These are phyloP conservation scores for Cladobotryum protrusum DNA, from an alignment of 2,329 filamentous ascomycete species.

Conservation along the genomic window DNA sequence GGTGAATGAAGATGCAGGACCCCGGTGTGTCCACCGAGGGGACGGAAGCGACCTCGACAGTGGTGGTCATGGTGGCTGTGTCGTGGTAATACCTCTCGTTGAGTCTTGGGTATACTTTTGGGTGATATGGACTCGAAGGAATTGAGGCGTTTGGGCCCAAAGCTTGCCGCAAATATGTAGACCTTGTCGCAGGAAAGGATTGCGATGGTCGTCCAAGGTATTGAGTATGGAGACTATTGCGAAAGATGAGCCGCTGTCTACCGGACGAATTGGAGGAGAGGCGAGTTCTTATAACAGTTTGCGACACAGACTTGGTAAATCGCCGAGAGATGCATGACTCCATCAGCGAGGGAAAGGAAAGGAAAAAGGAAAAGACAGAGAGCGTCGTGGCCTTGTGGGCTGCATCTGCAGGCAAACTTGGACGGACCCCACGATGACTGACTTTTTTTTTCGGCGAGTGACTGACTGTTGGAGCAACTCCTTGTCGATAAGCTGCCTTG, in stretches of 20 bases:
- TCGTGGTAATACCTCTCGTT: slow-evolving; percentile 2
- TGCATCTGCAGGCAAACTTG: slow-evolving; percentile 1
- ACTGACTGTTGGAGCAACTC: not conserved
- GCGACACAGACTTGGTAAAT: slow-evolving; percentile 10
- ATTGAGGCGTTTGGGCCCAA: not conserved
- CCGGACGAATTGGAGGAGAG: not conserved
- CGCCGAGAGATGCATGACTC: slow-evolving; percentile 23
- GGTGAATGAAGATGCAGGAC: slow-evolving; percentile 69
- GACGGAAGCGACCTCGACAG: slow-evolving; percentile 68
- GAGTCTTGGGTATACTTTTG: slow-evolving; percentile 14
- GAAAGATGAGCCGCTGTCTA: slow-evolving; percentile 2
- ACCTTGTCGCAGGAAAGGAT: not conserved
- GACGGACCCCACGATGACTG: slow-evolving; percentile 10
- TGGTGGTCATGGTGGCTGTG: slow-evolving; percentile 57
- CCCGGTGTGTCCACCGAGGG: slow-evolving; percentile 86
- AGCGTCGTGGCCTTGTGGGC: not conserved
- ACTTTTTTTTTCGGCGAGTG: slow-evolving; percentile 10
- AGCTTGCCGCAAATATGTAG: no score
- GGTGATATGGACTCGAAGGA: no score
- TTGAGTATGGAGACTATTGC: no score
- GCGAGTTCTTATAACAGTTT: not conserved
- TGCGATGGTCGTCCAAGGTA: not conserved
- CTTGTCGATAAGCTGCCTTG: not conserved
- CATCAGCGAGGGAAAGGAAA: slow-evolving; percentile 16
- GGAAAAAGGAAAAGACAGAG: not conserved